Evolutionary conservation across 306 rosid genomes (phyloP).

Genomic region (Pyrus bretschneideri): DNA sequence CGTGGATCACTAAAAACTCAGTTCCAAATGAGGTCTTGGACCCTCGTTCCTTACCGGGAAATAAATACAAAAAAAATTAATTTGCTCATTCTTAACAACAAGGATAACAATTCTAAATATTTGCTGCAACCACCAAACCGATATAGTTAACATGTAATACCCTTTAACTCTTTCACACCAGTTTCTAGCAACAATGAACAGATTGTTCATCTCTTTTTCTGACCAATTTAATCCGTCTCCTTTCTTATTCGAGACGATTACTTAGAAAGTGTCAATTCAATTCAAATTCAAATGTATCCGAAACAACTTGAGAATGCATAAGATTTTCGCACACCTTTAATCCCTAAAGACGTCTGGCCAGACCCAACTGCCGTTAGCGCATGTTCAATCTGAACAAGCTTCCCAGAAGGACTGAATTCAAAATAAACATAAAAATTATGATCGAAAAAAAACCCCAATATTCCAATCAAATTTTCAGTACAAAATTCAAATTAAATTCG

Average conservation of each 20-base stretch:
- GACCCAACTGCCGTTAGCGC: conserved; percentile 77
- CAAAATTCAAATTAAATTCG: not conserved
- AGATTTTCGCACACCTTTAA: conserved; percentile 44
- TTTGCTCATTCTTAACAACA: not conserved
- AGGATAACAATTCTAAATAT: not conserved
- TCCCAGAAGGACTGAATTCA: conserved; percentile 59
- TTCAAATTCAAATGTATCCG: not conserved
- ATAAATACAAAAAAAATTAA: not conserved
- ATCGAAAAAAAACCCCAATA: not conserved
- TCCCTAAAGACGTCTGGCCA: conserved; percentile 76
- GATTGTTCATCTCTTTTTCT: not conserved
- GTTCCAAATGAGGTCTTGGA: not conserved
- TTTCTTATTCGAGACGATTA: not conserved
- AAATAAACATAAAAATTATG: not conserved
- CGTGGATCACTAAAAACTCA: not conserved
- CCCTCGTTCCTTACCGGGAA: not conserved
- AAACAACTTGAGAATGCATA: not conserved
- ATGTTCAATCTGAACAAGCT: conserved; percentile 84
- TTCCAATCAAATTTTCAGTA: not conserved
- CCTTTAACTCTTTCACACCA: not conserved
- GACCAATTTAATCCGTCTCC: not conserved
- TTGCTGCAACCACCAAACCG: not conserved
- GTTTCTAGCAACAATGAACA: not conserved
- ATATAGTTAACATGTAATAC: not conserved
- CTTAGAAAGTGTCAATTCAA: not conserved